These are phyloP conservation scores for Fraxinus cuspidata DNA, from an alignment of 257 asterid species.

Conservation along the genomic window DNA sequence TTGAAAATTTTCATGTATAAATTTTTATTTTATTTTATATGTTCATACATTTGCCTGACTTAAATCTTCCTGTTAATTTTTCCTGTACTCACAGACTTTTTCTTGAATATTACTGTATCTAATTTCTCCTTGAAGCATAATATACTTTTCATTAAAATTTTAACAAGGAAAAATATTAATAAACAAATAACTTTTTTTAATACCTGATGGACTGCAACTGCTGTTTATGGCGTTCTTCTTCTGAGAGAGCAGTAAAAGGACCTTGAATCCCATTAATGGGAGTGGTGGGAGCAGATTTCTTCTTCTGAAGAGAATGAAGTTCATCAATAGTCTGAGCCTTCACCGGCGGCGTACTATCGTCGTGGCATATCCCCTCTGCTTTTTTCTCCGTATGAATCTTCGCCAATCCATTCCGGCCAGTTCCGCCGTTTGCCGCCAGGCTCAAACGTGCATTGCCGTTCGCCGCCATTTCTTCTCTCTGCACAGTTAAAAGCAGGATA, in stretches of 20 bases:
- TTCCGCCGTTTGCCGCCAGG: constrained; percentile 20
- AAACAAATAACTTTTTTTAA: not conserved
- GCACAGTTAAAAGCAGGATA: not conserved
- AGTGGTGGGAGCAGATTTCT: constrained; percentile 65
- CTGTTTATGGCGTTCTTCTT: constrained; percentile 47
- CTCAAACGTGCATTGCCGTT: constrained; percentile 37
- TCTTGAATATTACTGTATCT: too few relatives aligned
- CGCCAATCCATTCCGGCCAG: constrained; percentile 55
- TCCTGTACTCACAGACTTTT: too few relatives aligned
- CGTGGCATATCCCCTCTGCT: constrained; percentile 48
- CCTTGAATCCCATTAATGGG: constrained; percentile 42
- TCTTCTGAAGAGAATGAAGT: constrained; percentile 68
- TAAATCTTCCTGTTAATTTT: too few relatives aligned
- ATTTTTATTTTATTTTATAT: too few relatives aligned
- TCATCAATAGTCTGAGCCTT: constrained; percentile 67
- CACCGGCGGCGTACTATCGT: constrained; percentile 63
- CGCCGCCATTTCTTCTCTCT: constrained; percentile 48
- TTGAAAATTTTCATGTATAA: too few relatives aligned
- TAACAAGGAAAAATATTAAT: too few relatives aligned
- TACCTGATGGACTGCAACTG: constrained; percentile 70
- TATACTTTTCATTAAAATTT: too few relatives aligned
- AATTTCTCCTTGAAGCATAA: too few relatives aligned
- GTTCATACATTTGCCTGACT: too few relatives aligned
- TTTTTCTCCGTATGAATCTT: constrained; percentile 53
- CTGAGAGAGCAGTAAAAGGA: constrained; percentile 35